phyloP scores from a whole-genome alignment of 2,329 filamentous ascomycete species.

The Ilyonectria sp. region DNA sequence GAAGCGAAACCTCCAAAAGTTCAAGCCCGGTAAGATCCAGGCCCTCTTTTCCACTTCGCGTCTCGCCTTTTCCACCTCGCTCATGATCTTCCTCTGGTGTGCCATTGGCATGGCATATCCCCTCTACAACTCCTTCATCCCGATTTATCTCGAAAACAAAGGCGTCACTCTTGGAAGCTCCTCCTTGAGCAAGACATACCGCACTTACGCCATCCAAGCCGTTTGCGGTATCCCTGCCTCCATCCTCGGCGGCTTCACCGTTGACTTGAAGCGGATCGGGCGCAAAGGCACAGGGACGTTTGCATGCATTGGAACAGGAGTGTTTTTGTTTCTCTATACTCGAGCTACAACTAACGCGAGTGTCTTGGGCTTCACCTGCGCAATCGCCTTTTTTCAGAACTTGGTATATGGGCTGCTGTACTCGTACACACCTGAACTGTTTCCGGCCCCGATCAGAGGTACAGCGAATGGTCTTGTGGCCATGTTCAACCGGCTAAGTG shows the following conservation, averaged over 20 bases:
- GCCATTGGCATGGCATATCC: slow-evolving; percentile 72
- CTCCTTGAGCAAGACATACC: slow-evolving; percentile 22
- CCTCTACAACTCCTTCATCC: slow-evolving; percentile 67
- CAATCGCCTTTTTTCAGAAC: slow-evolving; percentile 34
- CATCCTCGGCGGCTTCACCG: slow-evolving; percentile 36
- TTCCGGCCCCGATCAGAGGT: slow-evolving; percentile 67
- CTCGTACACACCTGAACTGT: slow-evolving; percentile 52
- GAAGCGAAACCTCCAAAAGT: slow-evolving; percentile 58
- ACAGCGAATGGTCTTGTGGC: slow-evolving; percentile 65
- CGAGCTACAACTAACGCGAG: too few species aligned
- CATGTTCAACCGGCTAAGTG: slow-evolving; percentile 47
- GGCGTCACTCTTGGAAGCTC: slow-evolving; percentile 30
- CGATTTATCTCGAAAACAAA: slow-evolving; percentile 49
- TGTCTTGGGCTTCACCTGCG: too few species aligned
- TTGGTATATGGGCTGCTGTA: slow-evolving; percentile 38
- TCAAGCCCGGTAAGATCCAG: slow-evolving; percentile 66
- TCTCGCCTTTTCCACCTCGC: slow-evolving; percentile 66
- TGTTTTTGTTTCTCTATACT: too few species aligned
- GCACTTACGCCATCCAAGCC: slow-evolving; percentile 44
- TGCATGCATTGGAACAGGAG: too few species aligned
- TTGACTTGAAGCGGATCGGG: neutral
- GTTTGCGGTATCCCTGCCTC: slow-evolving; percentile 42
- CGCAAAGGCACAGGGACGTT: too few species aligned
- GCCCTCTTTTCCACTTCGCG: slow-evolving; percentile 68
- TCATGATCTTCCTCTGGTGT: slow-evolving; percentile 71